Evolutionary conservation across 345 rosid genomes (phyloP).

Genomic region (Salix purpurea): DNA sequence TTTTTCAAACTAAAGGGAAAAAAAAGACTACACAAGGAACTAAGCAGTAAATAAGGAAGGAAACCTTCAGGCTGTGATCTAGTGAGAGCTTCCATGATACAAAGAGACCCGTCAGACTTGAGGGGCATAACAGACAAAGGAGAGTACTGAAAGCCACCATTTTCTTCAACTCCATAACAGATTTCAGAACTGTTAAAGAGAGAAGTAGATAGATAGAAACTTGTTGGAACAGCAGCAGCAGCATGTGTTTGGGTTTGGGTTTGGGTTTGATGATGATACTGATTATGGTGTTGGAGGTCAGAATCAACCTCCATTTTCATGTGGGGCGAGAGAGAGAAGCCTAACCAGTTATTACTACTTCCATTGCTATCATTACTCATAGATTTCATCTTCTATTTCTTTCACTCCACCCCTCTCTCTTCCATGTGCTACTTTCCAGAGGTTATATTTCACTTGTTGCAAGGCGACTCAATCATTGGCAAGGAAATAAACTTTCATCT

Average conservation of each 20-base stretch:
- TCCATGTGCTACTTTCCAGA: conserved; percentile 8
- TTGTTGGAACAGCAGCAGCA: conserved; percentile 33
- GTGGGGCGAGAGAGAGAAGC: conserved; percentile 68
- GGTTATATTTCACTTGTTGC: conserved; percentile 9
- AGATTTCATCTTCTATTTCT: conserved; percentile 35
- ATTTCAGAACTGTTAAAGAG: conserved; percentile 32
- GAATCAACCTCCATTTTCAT: conserved; percentile 61
- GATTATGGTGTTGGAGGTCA: conserved; percentile 33
- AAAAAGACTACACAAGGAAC: background rate
- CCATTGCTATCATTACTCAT: conserved; percentile 40
- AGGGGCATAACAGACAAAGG: conserved; percentile 70
- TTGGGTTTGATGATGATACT: conserved; percentile 12
- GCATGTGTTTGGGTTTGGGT: conserved; percentile 14
- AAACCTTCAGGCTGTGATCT: conserved; percentile 60
- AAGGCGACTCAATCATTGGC: conserved; percentile 44
- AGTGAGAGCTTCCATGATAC: conserved; percentile 67
- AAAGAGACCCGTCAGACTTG: conserved; percentile 75
- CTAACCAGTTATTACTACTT: conserved; percentile 49
- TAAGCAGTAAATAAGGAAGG: background rate
- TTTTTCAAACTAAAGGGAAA: background rate
- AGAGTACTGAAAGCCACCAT: conserved; percentile 40
- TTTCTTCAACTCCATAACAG: conserved; percentile 40
- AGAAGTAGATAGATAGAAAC: conserved; percentile 36
- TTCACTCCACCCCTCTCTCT: conserved; percentile 9
- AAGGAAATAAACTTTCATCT: conserved; percentile 20